phyloP scores from a whole-genome alignment of 805 yeast species.

The Ogataea allantospora region DNA sequence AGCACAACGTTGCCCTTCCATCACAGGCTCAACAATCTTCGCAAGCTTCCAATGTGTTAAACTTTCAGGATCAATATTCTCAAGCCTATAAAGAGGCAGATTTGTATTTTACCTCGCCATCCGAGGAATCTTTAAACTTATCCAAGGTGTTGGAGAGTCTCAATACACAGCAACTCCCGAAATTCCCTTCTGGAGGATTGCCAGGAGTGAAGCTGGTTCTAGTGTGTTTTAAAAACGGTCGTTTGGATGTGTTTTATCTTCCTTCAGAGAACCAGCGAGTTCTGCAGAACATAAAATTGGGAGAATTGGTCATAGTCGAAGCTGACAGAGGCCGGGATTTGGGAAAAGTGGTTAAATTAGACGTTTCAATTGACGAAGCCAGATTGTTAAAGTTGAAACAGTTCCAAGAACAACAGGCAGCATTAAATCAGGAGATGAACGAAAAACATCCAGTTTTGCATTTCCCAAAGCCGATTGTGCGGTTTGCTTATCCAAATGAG shows the following conservation, averaged over 20 bases:
- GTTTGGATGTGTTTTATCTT: slow-evolving; percentile 73
- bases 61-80: slow-evolving; percentile 27
- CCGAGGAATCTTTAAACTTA: slow-evolving; percentile 26
- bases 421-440: slow-evolving; percentile 42
- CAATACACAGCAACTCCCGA: slow-evolving; percentile 30
- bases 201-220: slow-evolving; percentile 46
- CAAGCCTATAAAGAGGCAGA: slow-evolving; percentile 29
- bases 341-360: slow-evolving; percentile 60
- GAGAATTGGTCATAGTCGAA: slow-evolving; percentile 77
- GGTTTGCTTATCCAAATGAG: slow-evolving; percentile 63
- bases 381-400: slow-evolving; percentile 63
- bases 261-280: slow-evolving; percentile 36
- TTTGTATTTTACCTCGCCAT: slow-evolving; percentile 29
- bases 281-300: slow-evolving; percentile 39
- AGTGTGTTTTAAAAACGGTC: slow-evolving; percentile 75
- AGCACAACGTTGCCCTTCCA: slow-evolving; percentile 12
- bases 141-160: slow-evolving; percentile 23
- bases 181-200: slow-evolving; percentile 32
- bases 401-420: slow-evolving; percentile 69
- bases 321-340: slow-evolving; percentile 81
- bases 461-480: slow-evolving; percentile 65
- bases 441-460: slow-evolving; percentile 48
- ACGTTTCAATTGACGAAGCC: slow-evolving; percentile 64
- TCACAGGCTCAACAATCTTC: slow-evolving; percentile 8
- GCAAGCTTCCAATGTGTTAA: slow-evolving; percentile 1